These are phyloP conservation scores for Lactarius vividus DNA, from an alignment of 768 basidiomycete species.

Conservation along the genomic window DNA sequence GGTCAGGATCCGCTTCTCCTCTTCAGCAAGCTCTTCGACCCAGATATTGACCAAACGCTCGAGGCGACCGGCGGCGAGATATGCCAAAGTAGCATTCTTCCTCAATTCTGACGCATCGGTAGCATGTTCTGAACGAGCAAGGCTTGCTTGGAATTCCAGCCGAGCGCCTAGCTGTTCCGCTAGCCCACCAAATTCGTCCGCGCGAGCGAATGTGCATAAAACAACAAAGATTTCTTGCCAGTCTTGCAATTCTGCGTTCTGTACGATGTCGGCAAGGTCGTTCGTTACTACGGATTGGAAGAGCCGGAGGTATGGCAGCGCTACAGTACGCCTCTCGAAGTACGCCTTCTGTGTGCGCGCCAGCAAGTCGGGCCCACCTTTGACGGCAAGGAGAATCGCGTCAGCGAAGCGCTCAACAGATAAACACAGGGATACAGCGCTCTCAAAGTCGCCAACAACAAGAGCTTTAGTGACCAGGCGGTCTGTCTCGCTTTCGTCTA, in stretches of 20 bases:
- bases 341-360: slow-evolving; percentile 89
- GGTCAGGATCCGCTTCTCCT: slow-evolving; percentile 57
- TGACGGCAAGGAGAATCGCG: slow-evolving; percentile 89
- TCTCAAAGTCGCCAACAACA: slow-evolving; percentile 93
- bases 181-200: slow-evolving; percentile 82
- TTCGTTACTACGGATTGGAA: slow-evolving; percentile 93
- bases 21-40: slow-evolving; percentile 85
- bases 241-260: slow-evolving; percentile 91
- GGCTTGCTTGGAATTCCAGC: slow-evolving; percentile 78
- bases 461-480: slow-evolving; percentile 87
- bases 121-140: slow-evolving; percentile 51
- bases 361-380: slow-evolving; percentile 85
- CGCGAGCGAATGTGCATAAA: slow-evolving; percentile 85
- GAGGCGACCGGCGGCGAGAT: slow-evolving; percentile 84
- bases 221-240: slow-evolving; percentile 98
- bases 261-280: slow-evolving; percentile 90
- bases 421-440: slow-evolving; percentile 88
- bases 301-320: slow-evolving; percentile 84
- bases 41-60: slow-evolving; percentile 90
- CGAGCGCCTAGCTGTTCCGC: slow-evolving; percentile 90
- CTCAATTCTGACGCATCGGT: slow-evolving; percentile 52
- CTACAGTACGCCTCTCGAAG: slow-evolving; percentile 76
- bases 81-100: slow-evolving; percentile 90
- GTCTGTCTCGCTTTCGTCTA: slow-evolving; percentile 84
- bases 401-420: slow-evolving; percentile 90